A percentile compares a stretch with the other conserved stretches of the same genome.
These are phyloP conservation scores for Diplosphaera chodatii DNA, from an alignment of 139 green algal genomes.

Conservation along the genomic window DNA sequence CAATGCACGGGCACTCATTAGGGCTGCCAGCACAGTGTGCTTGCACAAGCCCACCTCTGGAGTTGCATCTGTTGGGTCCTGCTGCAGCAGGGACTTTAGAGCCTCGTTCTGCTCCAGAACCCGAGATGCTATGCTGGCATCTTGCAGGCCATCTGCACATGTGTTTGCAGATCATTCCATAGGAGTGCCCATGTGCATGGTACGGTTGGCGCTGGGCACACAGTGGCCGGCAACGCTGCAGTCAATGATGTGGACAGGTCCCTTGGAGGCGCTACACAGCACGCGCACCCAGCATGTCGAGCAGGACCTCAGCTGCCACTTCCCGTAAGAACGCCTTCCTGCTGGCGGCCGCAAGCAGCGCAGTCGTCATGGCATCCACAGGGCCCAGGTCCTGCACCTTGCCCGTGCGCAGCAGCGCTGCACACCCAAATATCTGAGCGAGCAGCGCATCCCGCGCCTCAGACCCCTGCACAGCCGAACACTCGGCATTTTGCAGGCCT, in stretches of 20 bases:
- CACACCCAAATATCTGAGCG: constrained; percentile 61
- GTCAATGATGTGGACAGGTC: too few relatives aligned
- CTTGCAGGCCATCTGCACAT: neutral
- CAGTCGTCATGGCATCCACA: constrained; percentile 9
- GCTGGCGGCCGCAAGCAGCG: constrained; percentile 30
- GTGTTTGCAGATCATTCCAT: too few relatives aligned
- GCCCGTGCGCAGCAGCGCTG: constrained; percentile 39
- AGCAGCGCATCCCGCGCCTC: constrained; percentile 60
- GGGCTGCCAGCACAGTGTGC: too few relatives aligned
- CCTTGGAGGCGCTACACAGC: too few relatives aligned
- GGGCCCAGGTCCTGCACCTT: constrained; percentile 11
- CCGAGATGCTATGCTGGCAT: neutral
- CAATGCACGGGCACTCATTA: too few relatives aligned
- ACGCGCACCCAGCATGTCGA: constrained; percentile 42
- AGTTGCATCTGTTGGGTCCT: neutral
- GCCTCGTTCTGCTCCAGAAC: constrained; percentile 2
- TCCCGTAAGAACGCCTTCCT: constrained; percentile 70
- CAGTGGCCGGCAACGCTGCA: too few relatives aligned
- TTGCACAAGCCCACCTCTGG: constrained; percentile 4
- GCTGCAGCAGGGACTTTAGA: neutral
- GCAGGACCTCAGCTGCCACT: constrained; percentile 32
- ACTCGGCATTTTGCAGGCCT: too few relatives aligned
- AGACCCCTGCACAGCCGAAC: constrained; percentile 36
- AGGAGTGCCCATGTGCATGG: too few relatives aligned
- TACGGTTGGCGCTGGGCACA: too few relatives aligned